Conservation (phyloP, 2,329 filamentous ascomycete genomes). For the Colletotrichum eremochloae region DNA sequence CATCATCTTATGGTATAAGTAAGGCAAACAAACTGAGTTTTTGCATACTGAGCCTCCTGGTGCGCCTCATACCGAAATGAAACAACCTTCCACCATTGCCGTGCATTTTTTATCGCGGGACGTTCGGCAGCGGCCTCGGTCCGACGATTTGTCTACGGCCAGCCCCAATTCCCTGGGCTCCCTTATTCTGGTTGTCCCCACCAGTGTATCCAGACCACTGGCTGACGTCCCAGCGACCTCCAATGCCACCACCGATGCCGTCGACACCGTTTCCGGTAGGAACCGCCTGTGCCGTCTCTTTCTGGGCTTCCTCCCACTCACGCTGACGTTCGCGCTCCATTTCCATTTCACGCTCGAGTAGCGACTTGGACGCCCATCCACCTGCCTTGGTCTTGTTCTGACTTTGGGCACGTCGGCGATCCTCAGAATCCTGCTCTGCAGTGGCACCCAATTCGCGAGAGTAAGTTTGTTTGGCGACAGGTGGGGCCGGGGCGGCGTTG, state of each 20-base stretch:
- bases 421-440: slow-evolving; percentile 73
- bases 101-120: slow-evolving; percentile 17
- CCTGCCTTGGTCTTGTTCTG: slow-evolving; percentile 73
- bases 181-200: slow-evolving; percentile 80
- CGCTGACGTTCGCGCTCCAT: slow-evolving; percentile 80
- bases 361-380: slow-evolving; percentile 75
- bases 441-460: slow-evolving; percentile 67
- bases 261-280: slow-evolving; percentile 67
- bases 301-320: slow-evolving; percentile 84
- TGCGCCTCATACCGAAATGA: slow-evolving; percentile 15
- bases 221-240: slow-evolving; percentile 80
- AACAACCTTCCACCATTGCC: not conserved
- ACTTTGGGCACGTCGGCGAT: slow-evolving; percentile 69
- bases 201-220: slow-evolving; percentile 83
- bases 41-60: not conserved
- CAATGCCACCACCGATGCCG: slow-evolving; percentile 75
- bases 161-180: slow-evolving; percentile 74
- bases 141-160: slow-evolving; percentile 84
- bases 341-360: slow-evolving; percentile 86
- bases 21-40: not conserved
- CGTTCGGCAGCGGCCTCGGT: slow-evolving; percentile 72
- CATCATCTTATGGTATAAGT: not conserved
- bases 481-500: slow-evolving; percentile 62
- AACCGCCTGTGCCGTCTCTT: slow-evolving; percentile 69
- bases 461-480: slow-evolving; percentile 63